Base-by-base conservation (phyloP, 2,329 filamentous ascomycete genomes). In the Pestalotiopsis sp. region DNA sequence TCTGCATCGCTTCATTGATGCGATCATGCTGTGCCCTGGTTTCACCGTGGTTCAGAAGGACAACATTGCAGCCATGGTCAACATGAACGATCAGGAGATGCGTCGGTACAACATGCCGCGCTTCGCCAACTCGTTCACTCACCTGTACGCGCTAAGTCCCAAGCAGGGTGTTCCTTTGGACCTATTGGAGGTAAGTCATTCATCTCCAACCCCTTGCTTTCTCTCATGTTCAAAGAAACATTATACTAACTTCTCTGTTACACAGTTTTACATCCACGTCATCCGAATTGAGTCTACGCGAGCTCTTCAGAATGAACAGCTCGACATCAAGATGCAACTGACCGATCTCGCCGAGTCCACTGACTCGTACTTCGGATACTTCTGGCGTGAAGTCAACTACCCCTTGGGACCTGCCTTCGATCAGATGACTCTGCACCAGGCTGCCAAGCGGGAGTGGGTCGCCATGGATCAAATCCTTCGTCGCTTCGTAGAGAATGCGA, bases 41-140 rank as follows among this genome's bases (percentile, higher is more conserved):
- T 91, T 92, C 75, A 89, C 87, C 3, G 80, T 86, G 1, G 70
- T 84, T n/a, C 87, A 88, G 81, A 91, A 91, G 78, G 87, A 90
- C 72, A 85, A 88, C 72, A 81, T 91, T 71, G 82, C 85, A 6
- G 82, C 73, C 65, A 65, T 82, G n/a, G 79, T 79, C 2, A 75
- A 77, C 17, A 72, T 88, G 70, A 57, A 74, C 0, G 78, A 82
- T 0, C 60, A 70, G 17, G 79, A 81, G 61, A 71, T 79, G 63
- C 75, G 74, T 5, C 76, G 80, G 25, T 84, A 82, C 72, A 83
- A 84, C 61, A 81, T 86, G 74, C 87, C 88, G 1, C 80, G 79
- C 4, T 82, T 81, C 65, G 82, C 87, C 1, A 71, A 81, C 20
- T 71, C 78, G 41, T 91, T 88, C 88, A 75, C 79, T 27, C 83